Percentiles rank a stretch among this genome's conserved stretches.
phyloP scores from a whole-genome alignment of 208 protist species.

The Angomonas deanei region DNA sequence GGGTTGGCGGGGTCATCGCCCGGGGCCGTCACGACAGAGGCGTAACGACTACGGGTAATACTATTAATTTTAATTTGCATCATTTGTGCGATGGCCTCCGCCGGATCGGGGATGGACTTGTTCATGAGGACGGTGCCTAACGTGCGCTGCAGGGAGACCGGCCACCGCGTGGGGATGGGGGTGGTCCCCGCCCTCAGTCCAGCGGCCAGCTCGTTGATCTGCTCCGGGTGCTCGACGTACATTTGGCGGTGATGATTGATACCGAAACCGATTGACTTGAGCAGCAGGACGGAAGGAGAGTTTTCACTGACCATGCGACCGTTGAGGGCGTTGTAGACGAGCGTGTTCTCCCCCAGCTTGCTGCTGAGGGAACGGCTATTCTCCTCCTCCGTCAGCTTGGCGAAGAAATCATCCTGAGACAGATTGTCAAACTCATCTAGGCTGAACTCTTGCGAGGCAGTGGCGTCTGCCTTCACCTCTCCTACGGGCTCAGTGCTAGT shows the following conservation, averaged over 20 bases:
- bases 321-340: constrained; percentile 82
- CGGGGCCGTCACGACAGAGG: constrained; percentile 39
- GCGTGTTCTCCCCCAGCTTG: constrained; percentile 5
- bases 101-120: constrained; percentile 54
- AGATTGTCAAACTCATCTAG: not conserved
- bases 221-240: constrained; percentile 42
- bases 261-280: constrained; percentile 73
- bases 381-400: not conserved
- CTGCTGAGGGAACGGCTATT: not conserved
- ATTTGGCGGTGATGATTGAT: constrained; percentile 70
- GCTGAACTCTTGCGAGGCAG: not conserved
- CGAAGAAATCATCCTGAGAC: not conserved
- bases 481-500: not conserved
- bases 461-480: not conserved
- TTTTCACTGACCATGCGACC: constrained; percentile 80
- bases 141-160: constrained; percentile 47
- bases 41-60: constrained; percentile 65
- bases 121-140: constrained; percentile 61
- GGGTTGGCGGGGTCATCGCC: not conserved
- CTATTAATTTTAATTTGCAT: constrained; percentile 77
- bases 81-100: constrained; percentile 70
- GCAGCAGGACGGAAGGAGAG: constrained; percentile 41
- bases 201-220: constrained; percentile 57
- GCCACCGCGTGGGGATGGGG: constrained; percentile 62
- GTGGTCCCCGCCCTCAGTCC: constrained; percentile 50